A percentile compares a stretch with the other conserved stretches of the same genome.
Evolutionary conservation across 805 yeast genomes (phyloP).

Genomic region (Pichia manshurica): DNA sequence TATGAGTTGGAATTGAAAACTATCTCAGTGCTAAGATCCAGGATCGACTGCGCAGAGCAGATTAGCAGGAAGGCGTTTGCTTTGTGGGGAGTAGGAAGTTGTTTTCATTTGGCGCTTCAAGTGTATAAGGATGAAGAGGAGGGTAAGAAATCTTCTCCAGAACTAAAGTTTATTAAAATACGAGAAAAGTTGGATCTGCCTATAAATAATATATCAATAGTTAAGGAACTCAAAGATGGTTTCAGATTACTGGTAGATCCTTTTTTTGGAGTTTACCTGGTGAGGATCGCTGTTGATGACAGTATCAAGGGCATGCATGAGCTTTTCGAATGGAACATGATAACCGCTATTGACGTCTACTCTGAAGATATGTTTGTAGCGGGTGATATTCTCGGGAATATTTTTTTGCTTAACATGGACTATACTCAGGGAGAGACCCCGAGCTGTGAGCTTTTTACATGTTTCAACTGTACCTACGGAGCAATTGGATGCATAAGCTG

Average conservation of each 20-base stretch:
- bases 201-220: neutral
- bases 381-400: slow-evolving; percentile 25
- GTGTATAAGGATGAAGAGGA: neutral
- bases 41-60: slow-evolving; percentile 1
- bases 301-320: neutral
- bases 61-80: slow-evolving; percentile 8
- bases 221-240: neutral
- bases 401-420: slow-evolving; percentile 13
- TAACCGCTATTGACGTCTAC: slow-evolving; percentile 10
- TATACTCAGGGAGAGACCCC: neutral
- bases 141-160: neutral
- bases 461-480: slow-evolving; percentile 10
- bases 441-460: neutral
- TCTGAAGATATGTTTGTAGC: slow-evolving; percentile 17
- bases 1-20: slow-evolving; percentile 11
- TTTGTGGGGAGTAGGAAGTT: slow-evolving; percentile 14
- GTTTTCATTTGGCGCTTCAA: slow-evolving; percentile 8
- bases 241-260: slow-evolving; percentile 19
- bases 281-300: slow-evolving; percentile 9
- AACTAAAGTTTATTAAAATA: slow-evolving; percentile 1
- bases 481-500: slow-evolving; percentile 9
- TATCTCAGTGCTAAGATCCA: slow-evolving; percentile 13
- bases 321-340: slow-evolving; percentile 8
- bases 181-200: neutral
- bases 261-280: slow-evolving; percentile 18